A percentile compares a stretch with the other conserved stretches of the same genome.
phyloP scores from a whole-genome alignment of 2,329 filamentous ascomycete genomes.

The Aaosphaeria pasadenensis region DNA sequence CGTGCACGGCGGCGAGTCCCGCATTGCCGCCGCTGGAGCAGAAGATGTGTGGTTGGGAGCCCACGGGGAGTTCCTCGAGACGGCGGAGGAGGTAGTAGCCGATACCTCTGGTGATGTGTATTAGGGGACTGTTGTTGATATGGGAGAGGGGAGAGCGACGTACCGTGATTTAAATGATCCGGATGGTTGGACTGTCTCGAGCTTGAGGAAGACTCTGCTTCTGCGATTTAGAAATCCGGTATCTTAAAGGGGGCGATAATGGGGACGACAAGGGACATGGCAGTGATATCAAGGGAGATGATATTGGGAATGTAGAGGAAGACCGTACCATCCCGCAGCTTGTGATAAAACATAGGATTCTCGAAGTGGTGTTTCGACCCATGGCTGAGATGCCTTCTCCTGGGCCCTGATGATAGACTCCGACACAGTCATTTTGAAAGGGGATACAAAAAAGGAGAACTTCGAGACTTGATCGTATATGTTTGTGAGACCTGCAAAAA shows the following conservation, averaged over 20 bases:
- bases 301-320: slow-evolving; percentile 10
- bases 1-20: slow-evolving; percentile 75
- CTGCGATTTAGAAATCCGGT: slow-evolving; percentile 39
- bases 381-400: slow-evolving; percentile 42
- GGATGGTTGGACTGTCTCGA: slow-evolving; percentile 80
- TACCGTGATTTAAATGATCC: slow-evolving; percentile 77
- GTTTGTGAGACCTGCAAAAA: too few relatives aligned
- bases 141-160: background rate
- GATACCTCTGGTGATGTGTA: slow-evolving; percentile 51
- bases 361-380: slow-evolving; percentile 70
- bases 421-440: slow-evolving; percentile 22
- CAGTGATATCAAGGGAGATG: background rate
- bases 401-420: slow-evolving; percentile 15
- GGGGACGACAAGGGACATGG: background rate
- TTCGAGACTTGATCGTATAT: too few relatives aligned
- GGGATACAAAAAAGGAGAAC: too few relatives aligned
- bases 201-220: slow-evolving; percentile 78
- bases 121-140: background rate
- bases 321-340: slow-evolving; percentile 67
- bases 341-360: slow-evolving; percentile 65
- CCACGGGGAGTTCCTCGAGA: slow-evolving; percentile 37
- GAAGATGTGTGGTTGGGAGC: slow-evolving; percentile 64
- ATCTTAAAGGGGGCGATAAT: slow-evolving; percentile 3
- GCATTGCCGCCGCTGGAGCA: slow-evolving; percentile 80
- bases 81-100: slow-evolving; percentile 65